Evolutionary conservation across 2,329 filamentous ascomycete species (phyloP).

Genomic region (Apiospora saccharicola): DNA sequence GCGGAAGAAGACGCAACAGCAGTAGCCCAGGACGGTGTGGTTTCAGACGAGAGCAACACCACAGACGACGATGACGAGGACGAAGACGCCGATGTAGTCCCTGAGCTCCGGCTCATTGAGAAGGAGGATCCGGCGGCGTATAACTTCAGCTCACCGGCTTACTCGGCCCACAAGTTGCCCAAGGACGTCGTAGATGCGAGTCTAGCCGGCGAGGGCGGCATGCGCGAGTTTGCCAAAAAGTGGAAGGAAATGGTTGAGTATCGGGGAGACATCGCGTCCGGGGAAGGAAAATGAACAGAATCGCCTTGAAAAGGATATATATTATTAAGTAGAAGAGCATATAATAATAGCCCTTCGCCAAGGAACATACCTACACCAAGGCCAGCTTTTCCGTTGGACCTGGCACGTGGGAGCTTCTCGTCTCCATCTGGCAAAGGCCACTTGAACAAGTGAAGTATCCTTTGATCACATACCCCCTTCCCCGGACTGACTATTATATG

Average conservation of each 20-base stretch:
- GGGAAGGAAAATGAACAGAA: conserved; percentile 35
- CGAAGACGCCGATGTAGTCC: conserved; percentile 65
- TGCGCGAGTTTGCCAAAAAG: conserved; percentile 80
- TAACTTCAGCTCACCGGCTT: conserved; percentile 84
- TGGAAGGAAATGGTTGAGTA: conserved; percentile 68
- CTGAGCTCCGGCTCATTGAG: conserved; percentile 83
- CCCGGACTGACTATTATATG: neutral
- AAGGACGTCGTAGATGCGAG: conserved; percentile 86
- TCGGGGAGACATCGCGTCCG: conserved; percentile 38
- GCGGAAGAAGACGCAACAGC: conserved; percentile 46
- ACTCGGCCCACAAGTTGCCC: conserved; percentile 94
- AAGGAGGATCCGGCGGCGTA: conserved; percentile 89
- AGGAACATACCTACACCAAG: neutral
- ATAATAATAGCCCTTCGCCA: neutral
- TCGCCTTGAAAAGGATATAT: neutral
- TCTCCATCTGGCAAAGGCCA: neutral
- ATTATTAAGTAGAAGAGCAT: neutral
- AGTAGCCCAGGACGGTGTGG: conserved; percentile 40
- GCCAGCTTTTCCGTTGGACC: neutral
- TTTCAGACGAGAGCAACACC: conserved; percentile 39
- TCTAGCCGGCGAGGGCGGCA: conserved; percentile 72
- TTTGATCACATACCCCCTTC: neutral
- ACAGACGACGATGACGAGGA: conserved; percentile 49
- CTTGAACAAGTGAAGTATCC: neutral
- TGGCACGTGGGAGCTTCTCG: neutral